Base-by-base conservation (phyloP, 768 basidiomycete genomes). In the Mycena vitilis region DNA sequence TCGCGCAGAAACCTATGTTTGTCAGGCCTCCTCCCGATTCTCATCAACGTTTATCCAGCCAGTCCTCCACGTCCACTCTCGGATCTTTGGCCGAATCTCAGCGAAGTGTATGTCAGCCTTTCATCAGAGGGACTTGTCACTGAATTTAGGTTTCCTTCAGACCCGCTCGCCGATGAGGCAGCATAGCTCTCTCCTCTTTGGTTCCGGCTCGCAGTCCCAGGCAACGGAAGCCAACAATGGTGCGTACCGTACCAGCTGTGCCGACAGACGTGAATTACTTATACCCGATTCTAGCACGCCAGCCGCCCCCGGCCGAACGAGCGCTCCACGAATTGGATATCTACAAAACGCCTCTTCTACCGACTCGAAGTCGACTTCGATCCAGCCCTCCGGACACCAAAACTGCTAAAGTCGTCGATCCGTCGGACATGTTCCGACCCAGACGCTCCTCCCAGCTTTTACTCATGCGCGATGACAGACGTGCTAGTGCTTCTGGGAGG, bases 271-370 rank as follows among this genome's bases (percentile, higher is more conserved):
- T 55, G 63, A 42, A 48, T 30, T 44, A 61, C 57, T 58, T 56
- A 66, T 48, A 63, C 58, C 57, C 40, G 52, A 60, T 69, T 53
- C 5, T 69, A 75, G 65, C 79, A 68, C 75, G 75, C 40, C 81
- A 81, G 18, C 76, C 80, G 71, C 87, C 83, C 51, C 82, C 88
- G 20, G 89, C 91, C 22, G 90, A 93, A 78, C 84, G 85, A 65
- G 89, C 89, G 18, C 81, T 94, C 7, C 88, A 90, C 49, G 89
- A 91, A 72, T 80, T 93, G 52, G 92, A 94, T 70, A 84, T 91
- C 37, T 94, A 93, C 82, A 91, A 90, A 79, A 94, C 91, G 1
- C 93, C 93, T 8, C 84, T 94, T 52, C 73, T 93, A 18, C 91
- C 93, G 13, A 88, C 90, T n/a, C 84, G 84, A 22, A 77, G 81